These are phyloP conservation scores for Chionographis japonica DNA, from an alignment of 106 monocot species.

Conservation along the genomic window DNA sequence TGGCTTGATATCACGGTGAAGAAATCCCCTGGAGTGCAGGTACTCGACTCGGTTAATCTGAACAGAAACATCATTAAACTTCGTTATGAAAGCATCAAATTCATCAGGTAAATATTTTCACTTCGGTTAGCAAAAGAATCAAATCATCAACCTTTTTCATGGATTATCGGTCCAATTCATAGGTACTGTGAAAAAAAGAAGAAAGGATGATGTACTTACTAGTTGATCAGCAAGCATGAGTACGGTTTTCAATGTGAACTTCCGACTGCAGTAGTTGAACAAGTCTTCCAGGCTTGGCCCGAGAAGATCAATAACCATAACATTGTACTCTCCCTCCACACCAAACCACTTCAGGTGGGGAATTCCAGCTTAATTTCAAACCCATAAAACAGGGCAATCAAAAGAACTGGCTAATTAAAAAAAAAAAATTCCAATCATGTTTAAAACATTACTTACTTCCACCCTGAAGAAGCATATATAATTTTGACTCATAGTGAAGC, in stretches of 20 bases:
- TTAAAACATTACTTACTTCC: constrained; percentile 61
- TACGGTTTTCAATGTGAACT: constrained; percentile 68
- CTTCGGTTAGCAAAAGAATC: neutral
- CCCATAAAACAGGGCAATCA: neutral
- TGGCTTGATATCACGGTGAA: constrained; percentile 95
- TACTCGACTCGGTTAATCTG: constrained; percentile 86
- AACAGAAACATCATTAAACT: constrained; percentile 14
- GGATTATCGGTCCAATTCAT: too few relatives aligned
- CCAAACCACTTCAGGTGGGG: constrained; percentile 81
- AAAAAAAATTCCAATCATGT: constrained; percentile 1
- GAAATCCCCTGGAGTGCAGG: constrained; percentile 81
- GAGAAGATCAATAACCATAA: constrained; percentile 90
- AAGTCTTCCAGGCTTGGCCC: constrained; percentile 87
- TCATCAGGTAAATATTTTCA: neutral
- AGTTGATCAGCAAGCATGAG: constrained; percentile 85
- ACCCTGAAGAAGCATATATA: constrained; percentile 90
- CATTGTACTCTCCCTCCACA: constrained; percentile 70
- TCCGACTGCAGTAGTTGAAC: constrained; percentile 70
- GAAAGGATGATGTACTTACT: constrained; percentile 10
- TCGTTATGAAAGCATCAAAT: neutral
- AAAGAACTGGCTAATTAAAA: constrained; percentile 1
- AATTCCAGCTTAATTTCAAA: constrained; percentile 58
- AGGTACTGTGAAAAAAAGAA: neutral
- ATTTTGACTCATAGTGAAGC: constrained; percentile 91
- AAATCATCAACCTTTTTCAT: too few relatives aligned